Conservation (phyloP, 108 stramenopile species). For the Skeletonema potamos region DNA sequence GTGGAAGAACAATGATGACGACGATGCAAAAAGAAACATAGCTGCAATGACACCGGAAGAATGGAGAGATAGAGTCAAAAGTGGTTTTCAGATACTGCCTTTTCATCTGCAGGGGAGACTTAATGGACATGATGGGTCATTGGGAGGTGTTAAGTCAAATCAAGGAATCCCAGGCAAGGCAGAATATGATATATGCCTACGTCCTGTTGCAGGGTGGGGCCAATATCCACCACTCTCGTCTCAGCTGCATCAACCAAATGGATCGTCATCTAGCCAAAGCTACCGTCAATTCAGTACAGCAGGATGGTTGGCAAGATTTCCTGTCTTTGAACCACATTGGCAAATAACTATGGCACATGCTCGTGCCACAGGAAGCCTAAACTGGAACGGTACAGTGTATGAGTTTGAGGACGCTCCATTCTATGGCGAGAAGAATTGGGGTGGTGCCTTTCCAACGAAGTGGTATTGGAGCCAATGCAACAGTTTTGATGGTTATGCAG, state of each 20-base stretch:
- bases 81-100: slow-evolving; percentile 82
- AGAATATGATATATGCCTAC: slow-evolving; percentile 67
- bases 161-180: slow-evolving; percentile 50
- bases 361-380: slow-evolving; percentile 64
- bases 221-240: slow-evolving; percentile 39
- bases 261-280: not conserved
- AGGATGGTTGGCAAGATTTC: slow-evolving; percentile 74
- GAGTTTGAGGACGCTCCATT: slow-evolving; percentile 78
- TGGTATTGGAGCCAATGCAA: slow-evolving; percentile 94
- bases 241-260: not conserved
- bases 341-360: slow-evolving; percentile 87
- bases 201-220: slow-evolving; percentile 72
- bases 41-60: slow-evolving; percentile 52
- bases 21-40: slow-evolving; percentile 3
- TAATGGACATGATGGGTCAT: slow-evolving; percentile 69
- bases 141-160: slow-evolving; percentile 59
- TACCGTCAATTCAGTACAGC: slow-evolving; percentile 74
- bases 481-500: slow-evolving; percentile 66
- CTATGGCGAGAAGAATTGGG: slow-evolving; percentile 94
- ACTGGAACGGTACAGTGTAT: slow-evolving; percentile 69
- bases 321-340: slow-evolving; percentile 91
- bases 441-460: slow-evolving; percentile 75
- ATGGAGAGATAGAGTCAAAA: slow-evolving; percentile 53
- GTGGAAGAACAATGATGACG: slow-evolving; percentile 25
- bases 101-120: slow-evolving; percentile 60